These are phyloP conservation scores for Fusarium temperatum DNA, from an alignment of 2,329 filamentous ascomycete species.

Conservation along the genomic window DNA sequence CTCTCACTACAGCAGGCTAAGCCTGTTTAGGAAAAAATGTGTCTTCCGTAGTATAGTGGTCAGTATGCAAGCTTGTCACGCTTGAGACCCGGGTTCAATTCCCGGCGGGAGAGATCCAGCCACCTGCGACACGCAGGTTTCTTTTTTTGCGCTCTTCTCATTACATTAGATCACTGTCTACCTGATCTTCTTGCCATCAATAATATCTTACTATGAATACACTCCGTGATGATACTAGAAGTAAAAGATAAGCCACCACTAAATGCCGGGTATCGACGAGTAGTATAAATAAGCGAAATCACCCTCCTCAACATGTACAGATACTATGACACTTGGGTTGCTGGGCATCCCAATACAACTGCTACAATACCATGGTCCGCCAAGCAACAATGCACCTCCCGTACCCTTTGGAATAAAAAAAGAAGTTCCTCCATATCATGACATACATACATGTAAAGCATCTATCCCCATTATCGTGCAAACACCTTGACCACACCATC, in stretches of 20 bases:
- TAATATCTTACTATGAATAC: constrained; percentile 16
- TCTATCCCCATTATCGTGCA: constrained; percentile 49
- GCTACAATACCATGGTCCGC: constrained; percentile 5
- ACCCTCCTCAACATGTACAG: constrained; percentile 20
- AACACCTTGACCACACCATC: constrained; percentile 97
- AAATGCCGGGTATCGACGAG: constrained; percentile 49
- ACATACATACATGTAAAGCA: constrained; percentile 1
- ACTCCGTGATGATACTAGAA: constrained; percentile 9
- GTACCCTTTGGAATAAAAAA: not conserved
- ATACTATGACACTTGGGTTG: constrained; percentile 35
- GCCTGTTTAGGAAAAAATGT: not conserved
- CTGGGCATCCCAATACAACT: constrained; percentile 26
- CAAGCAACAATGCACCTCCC: constrained; percentile 29
- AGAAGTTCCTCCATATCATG: constrained; percentile 11
- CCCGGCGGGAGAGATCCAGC: constrained; percentile 38
- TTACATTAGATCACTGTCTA: not conserved
- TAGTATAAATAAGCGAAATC: constrained; percentile 40
- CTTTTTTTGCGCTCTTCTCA: not conserved
- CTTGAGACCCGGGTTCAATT: constrained; percentile 40
- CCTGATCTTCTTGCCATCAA: not conserved
- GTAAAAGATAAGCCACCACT: constrained; percentile 23
- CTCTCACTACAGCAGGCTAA: not conserved
- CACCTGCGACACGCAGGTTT: constrained; percentile 17
- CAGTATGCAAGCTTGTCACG: constrained; percentile 40
- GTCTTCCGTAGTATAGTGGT: constrained; percentile 39